Conservation (phyloP, 768 basidiomycete species). For the Phylloporus sp. region DNA sequence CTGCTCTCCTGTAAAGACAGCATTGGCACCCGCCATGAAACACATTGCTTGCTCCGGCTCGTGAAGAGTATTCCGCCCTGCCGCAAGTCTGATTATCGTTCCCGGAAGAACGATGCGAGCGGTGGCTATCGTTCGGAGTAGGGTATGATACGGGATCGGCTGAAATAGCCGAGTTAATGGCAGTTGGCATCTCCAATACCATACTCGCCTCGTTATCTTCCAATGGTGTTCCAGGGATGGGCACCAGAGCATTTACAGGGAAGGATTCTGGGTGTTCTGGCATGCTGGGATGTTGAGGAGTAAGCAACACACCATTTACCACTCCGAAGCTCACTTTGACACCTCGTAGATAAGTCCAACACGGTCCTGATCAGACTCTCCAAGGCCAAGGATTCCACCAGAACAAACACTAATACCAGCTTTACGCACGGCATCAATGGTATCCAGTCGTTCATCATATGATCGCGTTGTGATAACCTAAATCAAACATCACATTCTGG, state of each 20-base stretch:
- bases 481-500: conserved; percentile 4
- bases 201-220: conserved; percentile 77
- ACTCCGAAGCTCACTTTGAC: conserved; percentile 57
- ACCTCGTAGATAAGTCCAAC: conserved; percentile 94
- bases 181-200: not conserved
- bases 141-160: conserved; percentile 77
- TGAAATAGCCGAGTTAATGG: conserved; percentile 30
- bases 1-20: conserved; percentile 96
- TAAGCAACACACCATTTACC: conserved; percentile 3
- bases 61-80: conserved; percentile 82
- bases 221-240: conserved; percentile 91
- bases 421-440: conserved; percentile 85
- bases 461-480: conserved; percentile 94
- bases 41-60: conserved; percentile 97
- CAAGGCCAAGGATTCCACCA: conserved; percentile 92
- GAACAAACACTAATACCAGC: conserved; percentile 98
- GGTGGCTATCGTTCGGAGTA: conserved; percentile 92
- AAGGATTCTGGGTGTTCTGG: conserved; percentile 98
- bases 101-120: conserved; percentile 87
- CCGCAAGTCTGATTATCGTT: conserved; percentile 94
- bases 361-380: conserved; percentile 85
- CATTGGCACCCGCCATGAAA: conserved; percentile 98
- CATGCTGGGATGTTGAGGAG: conserved; percentile 49
- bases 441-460: conserved; percentile 89
- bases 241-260: conserved; percentile 96